Evolutionary conservation across 2,329 filamentous ascomycete species (phyloP).

Genomic region (Xylariaceae sp.): DNA sequence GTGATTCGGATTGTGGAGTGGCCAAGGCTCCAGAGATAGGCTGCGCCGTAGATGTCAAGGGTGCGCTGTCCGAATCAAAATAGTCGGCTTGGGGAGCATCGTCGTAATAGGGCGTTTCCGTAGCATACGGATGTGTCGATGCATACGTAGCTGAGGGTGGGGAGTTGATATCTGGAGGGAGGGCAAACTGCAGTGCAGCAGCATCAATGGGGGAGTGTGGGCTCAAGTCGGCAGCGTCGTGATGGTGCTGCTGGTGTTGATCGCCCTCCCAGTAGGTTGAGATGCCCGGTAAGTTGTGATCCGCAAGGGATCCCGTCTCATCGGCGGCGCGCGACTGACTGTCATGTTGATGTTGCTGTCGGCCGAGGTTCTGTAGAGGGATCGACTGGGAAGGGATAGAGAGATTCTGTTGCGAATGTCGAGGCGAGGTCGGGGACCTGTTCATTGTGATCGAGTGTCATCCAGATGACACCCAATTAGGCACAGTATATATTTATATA

Average conservation of each 20-base stretch:
- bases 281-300: constrained; percentile 44
- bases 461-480: constrained; percentile 27
- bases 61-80: constrained; percentile 60
- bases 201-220: constrained; percentile 57
- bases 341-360: constrained; percentile 33
- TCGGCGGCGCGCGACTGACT: constrained; percentile 26
- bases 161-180: constrained; percentile 54
- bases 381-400: constrained; percentile 63
- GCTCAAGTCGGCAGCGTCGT: constrained; percentile 38
- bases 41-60: constrained; percentile 58
- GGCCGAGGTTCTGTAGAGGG: constrained; percentile 65
- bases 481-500: too few species aligned
- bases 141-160: constrained; percentile 33
- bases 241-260: constrained; percentile 44
- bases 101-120: constrained; percentile 46
- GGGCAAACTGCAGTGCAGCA: constrained; percentile 55
- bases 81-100: constrained; percentile 44
- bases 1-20: constrained; percentile 44
- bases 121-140: constrained; percentile 36
- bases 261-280: constrained; percentile 58
- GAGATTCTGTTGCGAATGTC: constrained; percentile 47
- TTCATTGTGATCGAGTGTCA: constrained; percentile 47
- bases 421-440: constrained; percentile 42
- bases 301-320: constrained; percentile 28
- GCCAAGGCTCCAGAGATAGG: constrained; percentile 56